Base-by-base conservation (phyloP, 352 stramenopile species). In the Phytophthora hybrid region DNA sequence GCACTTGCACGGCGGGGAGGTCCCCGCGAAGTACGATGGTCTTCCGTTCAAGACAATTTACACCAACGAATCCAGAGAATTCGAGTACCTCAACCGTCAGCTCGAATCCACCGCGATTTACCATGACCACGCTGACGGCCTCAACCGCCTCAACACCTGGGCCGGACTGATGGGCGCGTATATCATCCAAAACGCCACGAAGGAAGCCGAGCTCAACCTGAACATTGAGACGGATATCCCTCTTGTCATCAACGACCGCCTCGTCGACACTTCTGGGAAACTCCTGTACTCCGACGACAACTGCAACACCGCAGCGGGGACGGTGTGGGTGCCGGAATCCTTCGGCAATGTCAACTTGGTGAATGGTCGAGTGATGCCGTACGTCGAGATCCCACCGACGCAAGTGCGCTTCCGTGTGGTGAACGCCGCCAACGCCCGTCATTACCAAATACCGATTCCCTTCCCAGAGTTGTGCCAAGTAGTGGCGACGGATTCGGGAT, bases 401-500 rank as follows among this genome's bases (percentile, higher is more conserved):
- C 84, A 92, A 52, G 80, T 88, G 11, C 84, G 81, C 26, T 89
- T 92, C 66, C 84, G 84, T n/a, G 23, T 89, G 19, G 71, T 70
- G n/a, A 92, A 89, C 61, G 55, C 76, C 11, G 81, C 84, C 72
- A 92, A 92, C 71, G 61, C 84, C 26, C 84, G 84, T 51, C 76
- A 90, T 74, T 92, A 92, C 79, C 88, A 92, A 72, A 80, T 92
- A 16, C 79, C 75, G 31, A 79, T 89, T 19, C 82, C 84, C 11
- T 92, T 92, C 64, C 74, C 79, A 0, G 68, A 80, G 70, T 81
- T 83, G 71, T 90, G 84, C 64, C 65, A 71, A 14, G 39, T 84
- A 16, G 82, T 92, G 39, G 82, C 81, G 2, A 85, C 72, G 11
- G 84, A 92, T 66, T 83, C 77, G n/a, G 84, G 84, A 44, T 89